A percentile compares a stretch with the other conserved stretches of the same genome.
These are phyloP conservation scores for Boechera stricta DNA, from an alignment of 345 rosid species.

Conservation along the genomic window DNA sequence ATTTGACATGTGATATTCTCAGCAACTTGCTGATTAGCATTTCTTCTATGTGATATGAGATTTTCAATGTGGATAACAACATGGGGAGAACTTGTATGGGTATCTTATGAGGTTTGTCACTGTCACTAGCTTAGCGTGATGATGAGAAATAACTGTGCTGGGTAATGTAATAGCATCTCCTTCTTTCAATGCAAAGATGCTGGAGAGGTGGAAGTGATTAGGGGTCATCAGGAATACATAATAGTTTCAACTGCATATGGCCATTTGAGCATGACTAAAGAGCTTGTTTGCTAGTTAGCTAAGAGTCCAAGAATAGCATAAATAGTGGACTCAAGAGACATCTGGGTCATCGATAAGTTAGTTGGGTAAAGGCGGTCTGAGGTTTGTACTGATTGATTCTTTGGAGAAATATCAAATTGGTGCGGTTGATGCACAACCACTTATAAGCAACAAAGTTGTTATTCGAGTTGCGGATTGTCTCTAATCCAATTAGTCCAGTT, in stretches of 20 bases:
- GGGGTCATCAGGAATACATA: not conserved
- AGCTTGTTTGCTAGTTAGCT: constrained; percentile 12
- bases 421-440: constrained; percentile 15
- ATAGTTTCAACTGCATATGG: constrained; percentile 3
- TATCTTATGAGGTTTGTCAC: constrained; percentile 7
- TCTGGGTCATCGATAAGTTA: not conserved
- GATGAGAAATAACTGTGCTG: constrained; percentile 2
- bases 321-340: constrained; percentile 7
- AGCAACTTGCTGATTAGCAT: constrained; percentile 7
- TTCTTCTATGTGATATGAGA: constrained; percentile 4
- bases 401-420: not conserved
- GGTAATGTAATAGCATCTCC: not conserved
- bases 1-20: constrained; percentile 4
- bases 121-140: constrained; percentile 13
- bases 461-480: not conserved
- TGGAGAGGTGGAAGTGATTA: not conserved
- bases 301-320: constrained; percentile 6
- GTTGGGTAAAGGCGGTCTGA: constrained; percentile 6
- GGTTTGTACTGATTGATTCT: constrained; percentile 7
- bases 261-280: not conserved
- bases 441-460: constrained; percentile 11
- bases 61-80: constrained; percentile 6
- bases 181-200: constrained; percentile 7
- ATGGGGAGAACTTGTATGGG: constrained; percentile 6
- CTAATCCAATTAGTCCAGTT: constrained; percentile 4